Conservation (phyloP, 2,329 filamentous ascomycete genomes). For the Hymenoscyphus repandus region DNA sequence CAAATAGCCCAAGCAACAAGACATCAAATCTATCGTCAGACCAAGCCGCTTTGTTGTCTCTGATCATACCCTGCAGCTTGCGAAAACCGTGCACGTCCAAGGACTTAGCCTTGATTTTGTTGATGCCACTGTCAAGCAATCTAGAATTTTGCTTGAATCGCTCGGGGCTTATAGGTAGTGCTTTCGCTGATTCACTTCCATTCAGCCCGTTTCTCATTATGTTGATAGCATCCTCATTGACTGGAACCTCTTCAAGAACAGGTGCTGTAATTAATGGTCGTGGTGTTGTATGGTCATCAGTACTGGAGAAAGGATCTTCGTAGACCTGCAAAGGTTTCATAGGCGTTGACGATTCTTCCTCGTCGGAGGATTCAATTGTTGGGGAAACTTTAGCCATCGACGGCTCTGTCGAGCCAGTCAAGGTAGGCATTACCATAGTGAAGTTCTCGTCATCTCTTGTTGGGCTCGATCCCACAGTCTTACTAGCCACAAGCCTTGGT, state of each 20-base stretch:
- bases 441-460: conserved; percentile 47
- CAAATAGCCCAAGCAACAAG: conserved; percentile 62
- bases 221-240: conserved; percentile 46
- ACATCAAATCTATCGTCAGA: conserved; percentile 64
- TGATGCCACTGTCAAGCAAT: conserved; percentile 68
- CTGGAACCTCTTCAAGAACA: conserved; percentile 54
- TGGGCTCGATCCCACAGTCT: conserved; percentile 34
- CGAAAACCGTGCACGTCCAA: conserved; percentile 80
- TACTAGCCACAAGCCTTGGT: conserved; percentile 15
- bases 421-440: conserved; percentile 45
- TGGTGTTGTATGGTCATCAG: conserved; percentile 42
- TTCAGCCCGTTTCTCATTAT: conserved; percentile 18
- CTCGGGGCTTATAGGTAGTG: conserved; percentile 39
- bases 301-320: conserved; percentile 52
- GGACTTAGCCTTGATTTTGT: conserved; percentile 63
- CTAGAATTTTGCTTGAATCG: conserved; percentile 53
- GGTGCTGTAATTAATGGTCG: conserved; percentile 41
- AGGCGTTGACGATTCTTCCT: conserved; percentile 28
- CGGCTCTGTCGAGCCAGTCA: conserved; percentile 35
- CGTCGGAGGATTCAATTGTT: conserved; percentile 38
- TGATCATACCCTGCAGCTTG: conserved; percentile 69
- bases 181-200: conserved; percentile 16
- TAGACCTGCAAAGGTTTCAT: conserved; percentile 45
- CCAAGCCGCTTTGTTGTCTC: conserved; percentile 59
- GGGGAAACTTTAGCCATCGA: conserved; percentile 27